phyloP scores from a whole-genome alignment of 805 yeast species.

The Metschnikowia drakensbergensis region DNA sequence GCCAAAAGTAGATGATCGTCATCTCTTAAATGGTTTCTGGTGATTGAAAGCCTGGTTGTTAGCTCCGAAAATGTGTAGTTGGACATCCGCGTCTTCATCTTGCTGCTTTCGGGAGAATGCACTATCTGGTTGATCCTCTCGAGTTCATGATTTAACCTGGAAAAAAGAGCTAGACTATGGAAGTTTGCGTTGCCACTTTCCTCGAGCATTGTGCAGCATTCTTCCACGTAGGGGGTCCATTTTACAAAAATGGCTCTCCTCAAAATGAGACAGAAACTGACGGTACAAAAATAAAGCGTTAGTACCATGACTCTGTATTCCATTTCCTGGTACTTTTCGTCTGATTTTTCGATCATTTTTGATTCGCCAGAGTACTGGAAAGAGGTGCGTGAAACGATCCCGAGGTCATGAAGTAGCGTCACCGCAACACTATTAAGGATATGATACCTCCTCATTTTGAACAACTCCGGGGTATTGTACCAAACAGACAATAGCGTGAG shows the following conservation, averaged over 20 bases:
- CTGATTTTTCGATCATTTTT: constrained; percentile 10
- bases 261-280: constrained; percentile 61
- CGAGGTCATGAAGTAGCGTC: constrained; percentile 70
- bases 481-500: constrained; percentile 62
- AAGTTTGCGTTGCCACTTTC: constrained; percentile 28
- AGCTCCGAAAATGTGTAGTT: constrained; percentile 46
- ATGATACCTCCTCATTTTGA: constrained; percentile 75
- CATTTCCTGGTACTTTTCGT: constrained; percentile 22
- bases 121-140: constrained; percentile 56
- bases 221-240: constrained; percentile 65
- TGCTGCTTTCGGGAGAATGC: constrained; percentile 35
- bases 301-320: constrained; percentile 54
- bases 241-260: constrained; percentile 58
- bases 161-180: constrained; percentile 50
- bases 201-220: constrained; percentile 52
- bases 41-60: constrained; percentile 41
- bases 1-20: constrained; percentile 44
- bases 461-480: constrained; percentile 83
- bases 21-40: constrained; percentile 37
- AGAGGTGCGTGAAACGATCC: constrained; percentile 53
- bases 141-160: constrained; percentile 54
- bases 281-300: constrained; percentile 56
- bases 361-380: constrained; percentile 16
- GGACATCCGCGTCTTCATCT: constrained; percentile 24
- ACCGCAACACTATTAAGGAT: constrained; percentile 62